phyloP scores from a whole-genome alignment of 257 asterid genomes.

The Rehmannia glutinosa region DNA sequence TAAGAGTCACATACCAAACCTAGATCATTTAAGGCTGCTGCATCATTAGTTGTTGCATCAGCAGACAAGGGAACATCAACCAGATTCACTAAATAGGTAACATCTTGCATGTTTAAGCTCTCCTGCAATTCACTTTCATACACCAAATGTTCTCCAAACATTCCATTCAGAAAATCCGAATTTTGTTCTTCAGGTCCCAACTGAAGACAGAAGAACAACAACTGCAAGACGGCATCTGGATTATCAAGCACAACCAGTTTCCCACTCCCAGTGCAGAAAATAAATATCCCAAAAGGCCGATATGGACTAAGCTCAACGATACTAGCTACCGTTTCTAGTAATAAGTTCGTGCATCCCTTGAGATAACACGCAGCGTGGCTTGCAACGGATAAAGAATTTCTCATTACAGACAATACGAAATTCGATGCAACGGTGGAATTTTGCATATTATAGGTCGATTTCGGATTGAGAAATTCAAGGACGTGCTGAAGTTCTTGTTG shows the following conservation, averaged over 20 bases:
- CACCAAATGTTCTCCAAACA: conserved; percentile 44
- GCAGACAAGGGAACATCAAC: conserved; percentile 60
- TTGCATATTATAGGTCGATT: conserved; percentile 25
- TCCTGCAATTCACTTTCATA: conserved; percentile 62
- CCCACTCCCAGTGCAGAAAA: conserved; percentile 62
- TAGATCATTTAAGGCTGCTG: conserved; percentile 60
- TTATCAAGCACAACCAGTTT: conserved; percentile 56
- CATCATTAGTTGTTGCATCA: conserved; percentile 30
- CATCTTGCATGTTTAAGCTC: conserved; percentile 68
- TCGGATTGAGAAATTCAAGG: conserved; percentile 44
- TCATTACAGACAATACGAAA: conserved; percentile 55
- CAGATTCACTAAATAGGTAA: conserved; percentile 42
- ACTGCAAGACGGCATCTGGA: conserved; percentile 72
- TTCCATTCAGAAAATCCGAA: conserved; percentile 28
- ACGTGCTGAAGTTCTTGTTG: conserved; percentile 42
- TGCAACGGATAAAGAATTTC: conserved; percentile 51
- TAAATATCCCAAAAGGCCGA: conserved; percentile 64
- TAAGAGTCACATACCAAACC: conserved; percentile 50
- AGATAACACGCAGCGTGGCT: conserved; percentile 76
- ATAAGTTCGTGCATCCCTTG: conserved; percentile 72
- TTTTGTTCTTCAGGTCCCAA: conserved; percentile 45
- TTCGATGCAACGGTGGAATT: conserved; percentile 24
- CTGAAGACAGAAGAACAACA: conserved; percentile 68
- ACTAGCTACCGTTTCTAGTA: conserved; percentile 67
- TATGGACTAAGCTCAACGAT: conserved; percentile 78